These are phyloP conservation scores for Leccinum rimulosum DNA, from an alignment of 768 basidiomycete species.

Conservation along the genomic window DNA sequence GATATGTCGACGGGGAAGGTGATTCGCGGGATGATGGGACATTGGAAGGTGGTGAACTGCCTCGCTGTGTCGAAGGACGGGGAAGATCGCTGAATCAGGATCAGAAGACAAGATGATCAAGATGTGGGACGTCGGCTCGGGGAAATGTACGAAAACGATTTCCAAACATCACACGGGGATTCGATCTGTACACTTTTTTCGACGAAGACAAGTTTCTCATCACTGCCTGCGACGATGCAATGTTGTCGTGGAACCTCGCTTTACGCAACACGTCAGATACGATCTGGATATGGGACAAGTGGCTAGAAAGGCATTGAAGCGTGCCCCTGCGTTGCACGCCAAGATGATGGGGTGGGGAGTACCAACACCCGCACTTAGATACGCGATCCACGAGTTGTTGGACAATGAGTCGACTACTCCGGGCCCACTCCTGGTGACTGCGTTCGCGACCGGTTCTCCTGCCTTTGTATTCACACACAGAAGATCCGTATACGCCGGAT, in stretches of 20 bases:
- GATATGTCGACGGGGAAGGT: conserved; percentile 15
- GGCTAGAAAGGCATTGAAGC: not conserved
- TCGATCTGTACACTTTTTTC: conserved; percentile 15
- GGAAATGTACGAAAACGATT: conserved; percentile 13
- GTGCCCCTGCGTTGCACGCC: conserved; percentile 1
- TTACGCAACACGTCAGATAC: conserved; percentile 3
- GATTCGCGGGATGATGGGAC: conserved; percentile 20
- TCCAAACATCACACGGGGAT: conserved; percentile 12
- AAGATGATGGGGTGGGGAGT: conserved; percentile 5
- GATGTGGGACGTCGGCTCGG: conserved; percentile 21
- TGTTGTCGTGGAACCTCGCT: conserved; percentile 10
- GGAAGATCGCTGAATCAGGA: conserved; percentile 17
- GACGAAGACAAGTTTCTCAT: conserved; percentile 11
- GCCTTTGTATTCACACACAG: conserved; percentile 3
- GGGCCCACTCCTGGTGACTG: not conserved
- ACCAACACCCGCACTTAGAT: conserved; percentile 2
- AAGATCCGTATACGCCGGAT: not conserved
- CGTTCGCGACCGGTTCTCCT: conserved; percentile 2
- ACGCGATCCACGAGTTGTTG: not conserved
- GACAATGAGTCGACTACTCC: not conserved
- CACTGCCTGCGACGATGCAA: conserved; percentile 2
- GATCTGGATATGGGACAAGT: not conserved
- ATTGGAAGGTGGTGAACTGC: conserved; percentile 14
- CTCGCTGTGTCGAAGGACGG: conserved; percentile 22
- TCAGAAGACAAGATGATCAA: conserved; percentile 26